phyloP scores from a whole-genome alignment of 2,329 filamentous ascomycete species.

The Aureobasidium sp. region DNA sequence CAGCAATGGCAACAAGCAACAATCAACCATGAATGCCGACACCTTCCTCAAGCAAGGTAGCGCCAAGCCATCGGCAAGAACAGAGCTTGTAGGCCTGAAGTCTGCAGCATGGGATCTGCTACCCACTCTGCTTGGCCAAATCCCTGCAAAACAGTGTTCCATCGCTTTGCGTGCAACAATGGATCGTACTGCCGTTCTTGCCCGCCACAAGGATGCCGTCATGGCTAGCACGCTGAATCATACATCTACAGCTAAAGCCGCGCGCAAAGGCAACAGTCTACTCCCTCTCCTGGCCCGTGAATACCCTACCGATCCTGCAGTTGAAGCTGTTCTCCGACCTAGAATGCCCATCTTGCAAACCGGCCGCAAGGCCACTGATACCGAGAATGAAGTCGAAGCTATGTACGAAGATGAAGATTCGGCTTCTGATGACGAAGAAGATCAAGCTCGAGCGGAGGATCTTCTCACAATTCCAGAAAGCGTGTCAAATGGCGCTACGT shows the following conservation, averaged over 20 bases:
- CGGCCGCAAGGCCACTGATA: conserved; percentile 15
- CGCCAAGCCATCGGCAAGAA: conserved; percentile 21
- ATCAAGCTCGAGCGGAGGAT: not conserved
- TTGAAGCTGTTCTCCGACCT: conserved; percentile 63
- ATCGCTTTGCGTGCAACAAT: conserved; percentile 65
- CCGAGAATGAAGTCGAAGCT: conserved; percentile 20
- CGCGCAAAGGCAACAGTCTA: conserved; percentile 55
- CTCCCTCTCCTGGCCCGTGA: conserved; percentile 69
- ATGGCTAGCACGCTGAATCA: conserved; percentile 77
- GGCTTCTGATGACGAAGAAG: not conserved
- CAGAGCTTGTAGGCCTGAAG: conserved; percentile 41
- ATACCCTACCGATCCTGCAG: conserved; percentile 54
- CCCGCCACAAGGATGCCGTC: conserved; percentile 63
- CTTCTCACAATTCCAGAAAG: not conserved
- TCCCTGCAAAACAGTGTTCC: conserved; percentile 63
- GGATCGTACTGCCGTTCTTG: conserved; percentile 73
- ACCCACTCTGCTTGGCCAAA: conserved; percentile 50
- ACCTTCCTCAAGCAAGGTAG: conserved; percentile 51
- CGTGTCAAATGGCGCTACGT: not conserved
- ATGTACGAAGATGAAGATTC: conserved; percentile 14
- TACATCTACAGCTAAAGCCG: conserved; percentile 50
- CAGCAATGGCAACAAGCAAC: conserved; percentile 31
- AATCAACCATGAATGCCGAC: conserved; percentile 57
- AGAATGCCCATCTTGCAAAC: conserved; percentile 39
- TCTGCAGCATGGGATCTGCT: conserved; percentile 57